Base-by-base conservation (phyloP, 1,284 basidiomycete species). In the Rhodotorula sp. region DNA sequence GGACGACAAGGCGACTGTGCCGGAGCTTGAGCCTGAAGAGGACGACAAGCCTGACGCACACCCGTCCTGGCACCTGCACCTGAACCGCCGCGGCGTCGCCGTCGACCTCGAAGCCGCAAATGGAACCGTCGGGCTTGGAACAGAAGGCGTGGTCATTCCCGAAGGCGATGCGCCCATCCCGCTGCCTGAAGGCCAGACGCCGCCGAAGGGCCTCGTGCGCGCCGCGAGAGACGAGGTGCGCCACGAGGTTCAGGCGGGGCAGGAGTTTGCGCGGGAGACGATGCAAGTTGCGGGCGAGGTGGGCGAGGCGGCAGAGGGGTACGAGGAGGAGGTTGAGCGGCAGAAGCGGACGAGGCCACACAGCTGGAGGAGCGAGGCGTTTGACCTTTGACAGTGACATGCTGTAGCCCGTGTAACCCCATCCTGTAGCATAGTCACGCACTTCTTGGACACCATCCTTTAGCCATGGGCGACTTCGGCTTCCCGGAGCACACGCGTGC, bases 91-190 rank as follows among this genome's bases (percentile, higher is more conserved):
- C 41, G 73, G 73, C 8, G 10, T 74, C 48, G 45, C 64, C 1
- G 23, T 69, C 58, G 73, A 74, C 52, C 64, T 74, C 41, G 66
- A 64, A 48, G 12, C 23, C 17, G n/a, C 44, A 21, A 27, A 66
- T 14, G 67, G 56, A 1, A 63, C 57, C 25, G 67, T 69, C n/a
- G 73, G 73, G 0, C 14, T 69, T 49, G 73, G 73, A 7, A 45
- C 61, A 1, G 64, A 67, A 17, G 73, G 73, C 25, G 64, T 74
- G 42, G 73, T 74, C 53, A 44, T 71, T 10, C 63, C 70, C 0
- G 25, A 42, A 9, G 66, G 66, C 8, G 50, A 41, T 2, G 66
- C 70, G 4, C 8, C 58, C 17, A 65, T 71, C 54, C 70, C 70
- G 1, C 27, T 48, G 1, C 53, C 73, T 0, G 62, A 50, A 12